Percentiles rank a stretch among this genome's conserved stretches.
phyloP scores from a whole-genome alignment of 164 flowering plant species.

The Nymphaea colorata region DNA sequence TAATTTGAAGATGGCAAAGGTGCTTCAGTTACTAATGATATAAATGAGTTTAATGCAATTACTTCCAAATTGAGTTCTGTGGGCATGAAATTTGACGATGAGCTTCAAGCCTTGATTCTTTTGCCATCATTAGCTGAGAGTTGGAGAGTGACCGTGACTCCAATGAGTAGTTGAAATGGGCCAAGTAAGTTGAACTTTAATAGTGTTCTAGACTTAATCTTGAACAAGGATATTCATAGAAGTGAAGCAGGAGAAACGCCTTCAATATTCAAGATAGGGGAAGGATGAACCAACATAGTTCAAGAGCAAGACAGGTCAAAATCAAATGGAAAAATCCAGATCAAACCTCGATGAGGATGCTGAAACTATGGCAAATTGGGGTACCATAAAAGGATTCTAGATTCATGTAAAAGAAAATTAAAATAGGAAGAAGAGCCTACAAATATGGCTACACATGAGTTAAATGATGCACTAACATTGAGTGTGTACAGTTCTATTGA shows the following conservation, averaged over 20 bases:
- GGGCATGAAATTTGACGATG: not conserved
- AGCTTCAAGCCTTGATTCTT: not conserved
- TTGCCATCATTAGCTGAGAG: not conserved
- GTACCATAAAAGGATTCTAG: not conserved
- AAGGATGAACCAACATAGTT: not conserved
- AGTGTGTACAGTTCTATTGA: no score
- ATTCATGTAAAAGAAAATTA: not conserved
- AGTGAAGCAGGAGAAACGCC: not conserved
- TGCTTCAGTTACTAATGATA: not conserved
- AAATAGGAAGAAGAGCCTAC: not conserved
- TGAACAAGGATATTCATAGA: not conserved
- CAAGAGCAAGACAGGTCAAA: not conserved
- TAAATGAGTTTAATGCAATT: not conserved
- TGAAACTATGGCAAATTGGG: not conserved
- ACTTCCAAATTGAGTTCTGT: not conserved
- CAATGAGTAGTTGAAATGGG: not conserved
- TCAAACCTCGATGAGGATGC: not conserved
- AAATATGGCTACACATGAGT: no score
- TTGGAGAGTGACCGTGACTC: not conserved
- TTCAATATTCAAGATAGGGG: not conserved
- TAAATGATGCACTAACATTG: no score
- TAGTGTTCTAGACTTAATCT: not conserved
- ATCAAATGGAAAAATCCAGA: not conserved
- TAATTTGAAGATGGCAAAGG: constrained; percentile 1
- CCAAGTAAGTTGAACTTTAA: not conserved